Evolutionary conservation across 2,329 filamentous ascomycete species (phyloP).

Genomic region (Aphanoascus verrucosus): DNA sequence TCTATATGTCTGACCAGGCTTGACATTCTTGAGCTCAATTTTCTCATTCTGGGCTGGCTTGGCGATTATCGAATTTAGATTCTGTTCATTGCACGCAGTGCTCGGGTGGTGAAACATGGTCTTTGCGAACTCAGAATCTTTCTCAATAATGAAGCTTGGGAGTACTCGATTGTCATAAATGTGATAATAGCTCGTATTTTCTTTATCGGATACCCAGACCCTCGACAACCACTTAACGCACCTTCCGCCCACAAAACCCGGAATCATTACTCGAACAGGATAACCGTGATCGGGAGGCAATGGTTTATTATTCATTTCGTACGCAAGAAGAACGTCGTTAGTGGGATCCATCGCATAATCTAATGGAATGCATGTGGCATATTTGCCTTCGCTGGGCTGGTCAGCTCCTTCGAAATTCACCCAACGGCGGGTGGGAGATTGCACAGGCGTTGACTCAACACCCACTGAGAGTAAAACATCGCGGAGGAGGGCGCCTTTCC

Average conservation of each 20-base stretch:
- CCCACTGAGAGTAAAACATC: constrained; percentile 39
- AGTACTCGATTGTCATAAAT: constrained; percentile 43
- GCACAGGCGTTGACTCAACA: constrained; percentile 20
- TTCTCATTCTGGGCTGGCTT: constrained; percentile 39
- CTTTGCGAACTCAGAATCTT: constrained; percentile 39
- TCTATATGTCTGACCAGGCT: constrained; percentile 33
- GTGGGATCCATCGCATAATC: constrained; percentile 39
- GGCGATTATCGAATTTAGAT: constrained; percentile 40
- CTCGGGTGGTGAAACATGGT: constrained; percentile 41
- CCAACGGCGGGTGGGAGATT: constrained; percentile 26
- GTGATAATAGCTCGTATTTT: constrained; percentile 38
- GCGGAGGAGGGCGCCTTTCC: constrained; percentile 39
- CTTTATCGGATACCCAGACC: constrained; percentile 33
- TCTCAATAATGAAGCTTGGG: constrained; percentile 40
- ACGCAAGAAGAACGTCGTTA: constrained; percentile 41
- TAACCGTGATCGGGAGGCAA: constrained; percentile 37
- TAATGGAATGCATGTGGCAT: constrained; percentile 40
- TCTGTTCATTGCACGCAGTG: constrained; percentile 42
- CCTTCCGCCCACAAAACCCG: constrained; percentile 34
- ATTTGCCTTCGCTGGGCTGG: constrained; percentile 38
- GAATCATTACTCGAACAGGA: constrained; percentile 34
- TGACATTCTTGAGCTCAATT: constrained; percentile 31
- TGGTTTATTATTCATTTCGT: constrained; percentile 34
- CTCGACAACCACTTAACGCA: constrained; percentile 36
- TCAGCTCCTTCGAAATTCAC: constrained; percentile 45